Conservation (phyloP, 176 grass and related monocot species). For the barley (Hordeum vulgare) region MorexV3_pseudomolecules_assembly NC_058520.1:512432662-512433161, state of each 20-base stretch:
- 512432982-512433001: slow-evolving; percentile 19
- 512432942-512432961: background rate
- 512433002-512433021: slow-evolving; percentile 20
- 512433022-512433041: slow-evolving; percentile 3
- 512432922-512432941: slow-evolving; percentile 25
- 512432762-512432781: background rate
- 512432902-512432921: slow-evolving; percentile 17
- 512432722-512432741: background rate
- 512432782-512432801: background rate
- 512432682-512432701: background rate
- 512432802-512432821: background rate
- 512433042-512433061: background rate
- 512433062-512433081: background rate
- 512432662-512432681: background rate
- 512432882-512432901: background rate
- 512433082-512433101: slow-evolving; percentile 39
- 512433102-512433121: slow-evolving; percentile 25
- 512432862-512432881: slow-evolving; percentile 18
- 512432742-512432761: background rate
- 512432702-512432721: background rate
- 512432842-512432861: background rate
- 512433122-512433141: slow-evolving; percentile 32
- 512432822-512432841: background rate
- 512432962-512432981: background rate
- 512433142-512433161: slow-evolving; percentile 27